Evolutionary conservation across 192 early-diverging fungal species (phyloP).

Genomic region (Coemansia sp.): DNA sequence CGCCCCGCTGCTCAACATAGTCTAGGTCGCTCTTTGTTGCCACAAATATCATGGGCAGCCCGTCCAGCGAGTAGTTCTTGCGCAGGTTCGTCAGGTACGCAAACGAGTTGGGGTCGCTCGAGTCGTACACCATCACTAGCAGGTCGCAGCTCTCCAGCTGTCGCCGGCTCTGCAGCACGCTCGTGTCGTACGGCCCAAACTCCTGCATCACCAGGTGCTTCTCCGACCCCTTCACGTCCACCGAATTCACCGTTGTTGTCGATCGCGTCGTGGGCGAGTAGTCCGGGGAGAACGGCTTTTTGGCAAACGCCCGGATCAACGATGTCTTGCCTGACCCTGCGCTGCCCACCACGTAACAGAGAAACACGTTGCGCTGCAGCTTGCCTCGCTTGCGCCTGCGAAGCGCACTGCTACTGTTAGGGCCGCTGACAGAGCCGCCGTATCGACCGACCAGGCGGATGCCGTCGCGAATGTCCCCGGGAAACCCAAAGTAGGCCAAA

Average conservation of each 20-base stretch:
- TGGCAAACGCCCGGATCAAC: constrained; percentile 79
- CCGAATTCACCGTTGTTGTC: constrained; percentile 88
- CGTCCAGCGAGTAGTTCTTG: constrained; percentile 78
- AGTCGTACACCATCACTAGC: constrained; percentile 93
- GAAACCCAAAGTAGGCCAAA: constrained; percentile 94
- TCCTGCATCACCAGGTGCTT: constrained; percentile 98
- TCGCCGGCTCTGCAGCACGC: constrained; percentile 86
- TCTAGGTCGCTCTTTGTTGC: constrained; percentile 94
- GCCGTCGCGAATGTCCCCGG: constrained; percentile 84
- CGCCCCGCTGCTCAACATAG: constrained; percentile 72
- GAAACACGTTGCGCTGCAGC: constrained; percentile 85
- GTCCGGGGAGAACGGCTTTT: constrained; percentile 72
- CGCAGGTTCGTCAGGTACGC: constrained; percentile 80
- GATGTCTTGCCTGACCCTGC: constrained; percentile 91
- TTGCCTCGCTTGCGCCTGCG: constrained; percentile 76
- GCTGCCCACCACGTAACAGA: constrained; percentile 94
- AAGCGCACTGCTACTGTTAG: constrained; percentile 53
- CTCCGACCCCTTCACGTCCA: constrained; percentile 90
- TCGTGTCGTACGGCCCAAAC: constrained; percentile 82
- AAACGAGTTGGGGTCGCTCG: constrained; percentile 91
- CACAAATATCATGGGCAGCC: constrained; percentile 86
- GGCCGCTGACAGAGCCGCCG: background rate
- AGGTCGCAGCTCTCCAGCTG: constrained; percentile 87
- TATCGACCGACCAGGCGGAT: constrained; percentile 62
- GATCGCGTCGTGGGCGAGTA: constrained; percentile 74